Evolutionary conservation across 768 basidiomycete genomes (phyloP), one percentile per base, ranked within the genome.

Genomic region (Mycena sanguinolenta): DNA sequence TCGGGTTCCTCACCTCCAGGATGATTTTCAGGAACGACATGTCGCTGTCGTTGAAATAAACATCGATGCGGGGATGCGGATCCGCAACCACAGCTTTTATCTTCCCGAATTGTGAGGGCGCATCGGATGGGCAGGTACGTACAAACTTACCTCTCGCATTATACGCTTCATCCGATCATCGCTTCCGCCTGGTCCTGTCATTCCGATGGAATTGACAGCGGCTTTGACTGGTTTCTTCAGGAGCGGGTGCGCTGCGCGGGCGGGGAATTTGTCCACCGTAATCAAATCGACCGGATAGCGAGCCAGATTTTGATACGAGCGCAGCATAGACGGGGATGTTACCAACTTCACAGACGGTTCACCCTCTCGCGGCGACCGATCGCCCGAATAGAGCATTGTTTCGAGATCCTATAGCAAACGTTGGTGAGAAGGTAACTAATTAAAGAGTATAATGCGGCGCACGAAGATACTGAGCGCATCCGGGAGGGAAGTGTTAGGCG

Each of bases 391-490:
- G 7, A 79, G 67, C 70, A 79, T 76, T 2, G 79, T 79, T 42
- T 79, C 79, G 7, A 79, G 76, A 55, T 79, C 79, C 79, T 79
- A 61, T 8, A n/a, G n/a, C n/a, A n/a, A n/a, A n/a, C n/a, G n/a
- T n/a, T 17, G 23, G 4, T 10, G 5, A 57, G 30, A 34, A 16
- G 16, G 39, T 58, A 16, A 7, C 36, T 38, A 6, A 14, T 38
- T 14, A 38, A 38, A 38, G 36, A 38, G 14, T 14, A 38, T 38
- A 38, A 14, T 38, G 6, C 14, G 36, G 14, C 36, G 36, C 36
- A 78, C 78, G 52, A 79, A 79, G n/a, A 79, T 78, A 46, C 76
- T 77, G 25, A 79, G 54, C 13, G 77, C 79, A 65, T 79, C 79
- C 7, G 73, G 74, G 2, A 79, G 65, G 1, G 79, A 78, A 3